A percentile compares a stretch with the other conserved stretches of the same genome.
phyloP scores from a whole-genome alignment of 164 flowering plant species.

The Dillenia suffruticosa region DNA sequence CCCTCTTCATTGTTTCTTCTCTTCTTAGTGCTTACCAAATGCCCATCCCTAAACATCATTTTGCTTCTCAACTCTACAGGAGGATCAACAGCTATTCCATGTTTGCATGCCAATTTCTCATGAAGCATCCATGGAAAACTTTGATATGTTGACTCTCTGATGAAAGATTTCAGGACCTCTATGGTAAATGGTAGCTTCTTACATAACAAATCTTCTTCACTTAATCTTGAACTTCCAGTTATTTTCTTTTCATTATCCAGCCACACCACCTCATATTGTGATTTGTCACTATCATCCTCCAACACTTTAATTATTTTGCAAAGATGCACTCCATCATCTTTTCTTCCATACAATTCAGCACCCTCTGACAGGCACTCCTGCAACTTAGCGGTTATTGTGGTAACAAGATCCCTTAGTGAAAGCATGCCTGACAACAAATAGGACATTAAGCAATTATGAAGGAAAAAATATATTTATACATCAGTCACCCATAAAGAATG shows the following conservation, averaged over 20 bases:
- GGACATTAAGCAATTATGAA: not conserved
- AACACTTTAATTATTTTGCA: constrained; percentile 69
- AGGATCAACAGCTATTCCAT: constrained; percentile 58
- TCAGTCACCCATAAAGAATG: too few relatives aligned
- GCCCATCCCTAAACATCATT: constrained; percentile 34
- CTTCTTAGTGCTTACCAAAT: constrained; percentile 30
- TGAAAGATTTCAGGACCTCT: constrained; percentile 71
- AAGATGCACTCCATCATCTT: constrained; percentile 34
- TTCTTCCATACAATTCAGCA: constrained; percentile 56
- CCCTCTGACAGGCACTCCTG: constrained; percentile 54
- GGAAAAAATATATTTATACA: too few relatives aligned
- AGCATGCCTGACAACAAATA: constrained; percentile 59
- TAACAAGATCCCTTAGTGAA: constrained; percentile 62
- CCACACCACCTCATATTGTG: constrained; percentile 71
- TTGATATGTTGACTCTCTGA: constrained; percentile 80
- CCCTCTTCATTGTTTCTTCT: constrained; percentile 29
- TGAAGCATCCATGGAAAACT: constrained; percentile 88
- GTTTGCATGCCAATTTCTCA: constrained; percentile 54
- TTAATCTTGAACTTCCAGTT: constrained; percentile 35
- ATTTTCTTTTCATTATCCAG: constrained; percentile 51
- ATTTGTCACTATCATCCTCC: constrained; percentile 27
- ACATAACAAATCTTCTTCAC: constrained; percentile 45
- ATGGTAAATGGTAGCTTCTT: constrained; percentile 72
- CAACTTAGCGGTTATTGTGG: constrained; percentile 40
- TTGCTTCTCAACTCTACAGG: constrained; percentile 48